Evolutionary conservation across 208 protist genomes (phyloP).

Genomic region (Leishmania amazonensis): DNA sequence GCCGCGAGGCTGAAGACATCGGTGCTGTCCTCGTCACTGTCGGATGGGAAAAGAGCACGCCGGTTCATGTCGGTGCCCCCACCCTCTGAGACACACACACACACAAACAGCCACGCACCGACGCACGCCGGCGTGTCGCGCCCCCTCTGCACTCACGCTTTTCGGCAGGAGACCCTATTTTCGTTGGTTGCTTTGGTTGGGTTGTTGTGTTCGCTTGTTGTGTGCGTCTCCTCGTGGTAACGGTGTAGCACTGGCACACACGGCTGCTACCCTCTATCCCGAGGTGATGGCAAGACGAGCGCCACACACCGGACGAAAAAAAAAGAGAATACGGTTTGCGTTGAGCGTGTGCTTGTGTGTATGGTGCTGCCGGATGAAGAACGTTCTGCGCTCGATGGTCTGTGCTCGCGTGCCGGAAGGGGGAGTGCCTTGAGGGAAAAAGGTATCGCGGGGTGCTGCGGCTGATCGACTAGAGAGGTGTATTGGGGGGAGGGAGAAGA

Average conservation of each 20-base stretch:
- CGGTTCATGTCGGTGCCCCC: constrained; percentile 8
- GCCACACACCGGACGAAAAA: not conserved
- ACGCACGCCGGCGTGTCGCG: not conserved
- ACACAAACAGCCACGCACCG: not conserved
- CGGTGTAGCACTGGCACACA: not conserved
- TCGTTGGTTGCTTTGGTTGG: too few relatives aligned
- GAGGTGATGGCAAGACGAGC: not conserved
- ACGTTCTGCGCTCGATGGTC: not conserved
- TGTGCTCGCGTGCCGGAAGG: not conserved
- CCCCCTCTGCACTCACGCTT: not conserved
- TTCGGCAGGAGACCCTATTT: not conserved
- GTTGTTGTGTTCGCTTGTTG: not conserved
- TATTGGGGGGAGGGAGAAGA: not conserved
- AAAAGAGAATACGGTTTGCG: not conserved
- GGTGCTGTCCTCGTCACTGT: constrained; percentile 16
- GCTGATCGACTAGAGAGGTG: not conserved
- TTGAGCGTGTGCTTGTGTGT: not conserved
- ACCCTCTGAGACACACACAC: not conserved
- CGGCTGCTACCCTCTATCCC: not conserved
- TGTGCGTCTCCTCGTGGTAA: not conserved
- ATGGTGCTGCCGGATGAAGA: not conserved
- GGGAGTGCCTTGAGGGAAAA: not conserved
- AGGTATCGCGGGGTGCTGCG: not conserved
- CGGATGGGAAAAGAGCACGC: constrained; percentile 11
- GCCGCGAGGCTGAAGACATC: not conserved